Evolutionary conservation across 805 yeast species (phyloP).

Genomic region (Candida andamanensis): DNA sequence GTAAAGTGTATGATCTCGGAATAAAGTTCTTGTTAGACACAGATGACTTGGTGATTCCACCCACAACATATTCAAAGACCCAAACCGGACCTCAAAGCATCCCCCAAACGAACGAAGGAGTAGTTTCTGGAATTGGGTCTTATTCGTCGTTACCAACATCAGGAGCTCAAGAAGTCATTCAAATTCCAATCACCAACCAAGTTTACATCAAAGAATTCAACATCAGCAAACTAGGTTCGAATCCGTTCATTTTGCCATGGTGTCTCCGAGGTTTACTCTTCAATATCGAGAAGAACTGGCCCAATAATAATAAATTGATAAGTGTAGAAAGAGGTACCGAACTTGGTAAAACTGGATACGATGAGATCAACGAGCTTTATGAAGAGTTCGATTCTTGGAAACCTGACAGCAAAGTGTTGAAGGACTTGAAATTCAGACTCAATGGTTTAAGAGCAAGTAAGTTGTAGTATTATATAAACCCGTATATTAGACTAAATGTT

Average conservation of each 20-base stretch:
- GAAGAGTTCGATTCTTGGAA: conserved; percentile 79
- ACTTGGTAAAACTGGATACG: conserved; percentile 31
- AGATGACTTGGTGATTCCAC: conserved; percentile 46
- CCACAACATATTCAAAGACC: not conserved
- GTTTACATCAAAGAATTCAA: conserved; percentile 45
- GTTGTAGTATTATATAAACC: conserved; percentile 16
- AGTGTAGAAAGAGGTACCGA: conserved; percentile 28
- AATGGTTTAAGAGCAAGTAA: conserved; percentile 47
- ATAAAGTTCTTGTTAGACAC: conserved; percentile 73
- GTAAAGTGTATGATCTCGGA: conserved; percentile 78
- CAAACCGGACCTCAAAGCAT: not conserved
- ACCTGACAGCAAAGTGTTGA: conserved; percentile 76
- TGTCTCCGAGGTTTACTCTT: conserved; percentile 77
- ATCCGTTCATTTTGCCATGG: conserved; percentile 91
- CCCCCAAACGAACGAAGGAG: conserved; percentile 1
- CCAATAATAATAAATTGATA: conserved; percentile 37
- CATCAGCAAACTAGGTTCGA: conserved; percentile 61
- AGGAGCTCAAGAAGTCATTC: conserved; percentile 9
- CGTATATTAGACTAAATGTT: too few relatives aligned
- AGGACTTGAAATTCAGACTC: conserved; percentile 77
- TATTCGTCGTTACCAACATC: conserved; percentile 11
- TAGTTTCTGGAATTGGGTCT: conserved; percentile 17
- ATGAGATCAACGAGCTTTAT: conserved; percentile 57
- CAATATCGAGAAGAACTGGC: conserved; percentile 49
- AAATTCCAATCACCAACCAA: conserved; percentile 29